phyloP scores from a whole-genome alignment of 768 basidiomycete species.

The Pisolithus albus region DNA sequence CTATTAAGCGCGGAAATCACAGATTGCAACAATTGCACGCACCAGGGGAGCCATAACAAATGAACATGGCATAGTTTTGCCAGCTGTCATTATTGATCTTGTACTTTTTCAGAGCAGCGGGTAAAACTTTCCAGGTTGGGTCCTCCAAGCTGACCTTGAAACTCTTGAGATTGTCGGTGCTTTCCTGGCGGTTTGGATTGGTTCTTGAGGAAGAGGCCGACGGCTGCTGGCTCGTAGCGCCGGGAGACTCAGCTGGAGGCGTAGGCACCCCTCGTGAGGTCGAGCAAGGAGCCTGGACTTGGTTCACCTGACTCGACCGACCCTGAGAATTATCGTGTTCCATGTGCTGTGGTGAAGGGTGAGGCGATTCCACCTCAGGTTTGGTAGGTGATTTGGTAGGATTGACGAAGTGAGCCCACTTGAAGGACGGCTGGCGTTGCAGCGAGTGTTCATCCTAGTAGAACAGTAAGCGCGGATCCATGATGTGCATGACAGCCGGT shows the following conservation, averaged over 20 bases:
- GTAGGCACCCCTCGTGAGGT: conserved; percentile 26
- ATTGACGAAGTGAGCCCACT: conserved; percentile 80
- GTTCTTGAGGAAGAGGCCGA: conserved; percentile 21
- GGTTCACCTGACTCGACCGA: conserved; percentile 22
- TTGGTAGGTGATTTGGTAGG: conserved; percentile 79
- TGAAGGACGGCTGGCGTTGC: conserved; percentile 74
- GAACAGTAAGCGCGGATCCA: conserved; percentile 4
- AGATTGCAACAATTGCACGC: conserved; percentile 16
- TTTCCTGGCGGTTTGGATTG: conserved; percentile 57
- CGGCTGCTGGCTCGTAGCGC: conserved; percentile 16
- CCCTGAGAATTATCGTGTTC: conserved; percentile 58
- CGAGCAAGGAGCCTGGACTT: conserved; percentile 12
- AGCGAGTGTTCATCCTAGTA: conserved; percentile 39
- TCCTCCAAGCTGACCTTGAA: conserved; percentile 98
- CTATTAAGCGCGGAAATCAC: neutral
- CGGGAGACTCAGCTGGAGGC: conserved; percentile 26
- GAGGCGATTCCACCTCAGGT: conserved; percentile 65
- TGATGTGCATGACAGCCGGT: conserved; percentile 1
- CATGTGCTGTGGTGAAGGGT: conserved; percentile 67
- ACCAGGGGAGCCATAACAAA: conserved; percentile 94
- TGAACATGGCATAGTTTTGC: conserved; percentile 99
- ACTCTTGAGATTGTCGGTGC: conserved; percentile 72
- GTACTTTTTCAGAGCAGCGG: conserved; percentile 97
- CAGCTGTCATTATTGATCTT: conserved; percentile 98
- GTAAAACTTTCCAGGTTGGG: conserved; percentile 97